A percentile compares a stretch with the other conserved stretches of the same genome.
Evolutionary conservation across 108 stramenopile species (phyloP).

Genomic region (Cylindrotheca closterium): DNA sequence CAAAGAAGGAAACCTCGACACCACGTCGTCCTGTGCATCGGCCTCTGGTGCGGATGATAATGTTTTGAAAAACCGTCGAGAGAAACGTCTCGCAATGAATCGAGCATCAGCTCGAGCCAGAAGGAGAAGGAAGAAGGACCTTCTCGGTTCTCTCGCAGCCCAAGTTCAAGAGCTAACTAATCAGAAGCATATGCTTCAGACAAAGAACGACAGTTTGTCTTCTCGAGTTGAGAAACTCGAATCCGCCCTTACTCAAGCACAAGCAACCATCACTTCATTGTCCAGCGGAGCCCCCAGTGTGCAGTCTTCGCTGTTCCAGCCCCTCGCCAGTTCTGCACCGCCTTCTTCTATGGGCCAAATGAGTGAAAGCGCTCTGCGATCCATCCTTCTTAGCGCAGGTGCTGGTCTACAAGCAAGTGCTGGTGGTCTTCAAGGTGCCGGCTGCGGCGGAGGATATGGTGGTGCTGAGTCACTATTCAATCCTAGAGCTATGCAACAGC

Average conservation of each 20-base stretch:
- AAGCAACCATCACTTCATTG: not conserved
- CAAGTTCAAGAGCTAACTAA: slow-evolving; percentile 7
- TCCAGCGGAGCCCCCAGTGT: not conserved
- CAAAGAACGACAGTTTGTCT: slow-evolving; percentile 1
- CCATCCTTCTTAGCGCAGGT: not conserved
- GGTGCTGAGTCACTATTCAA: too few relatives aligned
- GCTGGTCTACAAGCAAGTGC: not conserved
- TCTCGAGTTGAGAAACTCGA: slow-evolving; percentile 4
- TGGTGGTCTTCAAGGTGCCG: slow-evolving; percentile 2
- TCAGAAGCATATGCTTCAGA: not conserved
- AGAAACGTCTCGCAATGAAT: slow-evolving; percentile 27
- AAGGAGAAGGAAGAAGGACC: slow-evolving; percentile 12
- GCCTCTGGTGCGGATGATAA: not conserved
- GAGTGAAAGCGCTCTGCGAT: too few relatives aligned
- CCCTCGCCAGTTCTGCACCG: too few relatives aligned
- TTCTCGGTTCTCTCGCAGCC: not conserved
- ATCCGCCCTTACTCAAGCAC: not conserved
- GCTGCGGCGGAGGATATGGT: not conserved
- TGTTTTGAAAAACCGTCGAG: slow-evolving; percentile 5
- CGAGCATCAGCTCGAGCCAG: slow-evolving; percentile 17
- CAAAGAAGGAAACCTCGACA: too few relatives aligned
- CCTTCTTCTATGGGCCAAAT: too few relatives aligned
- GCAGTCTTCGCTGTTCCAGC: not conserved
- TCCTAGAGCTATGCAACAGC: not conserved
- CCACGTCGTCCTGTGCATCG: too few relatives aligned